phyloP scores from a whole-genome alignment of 805 yeast genomes.

The Blastobotrys robertii region DNA sequence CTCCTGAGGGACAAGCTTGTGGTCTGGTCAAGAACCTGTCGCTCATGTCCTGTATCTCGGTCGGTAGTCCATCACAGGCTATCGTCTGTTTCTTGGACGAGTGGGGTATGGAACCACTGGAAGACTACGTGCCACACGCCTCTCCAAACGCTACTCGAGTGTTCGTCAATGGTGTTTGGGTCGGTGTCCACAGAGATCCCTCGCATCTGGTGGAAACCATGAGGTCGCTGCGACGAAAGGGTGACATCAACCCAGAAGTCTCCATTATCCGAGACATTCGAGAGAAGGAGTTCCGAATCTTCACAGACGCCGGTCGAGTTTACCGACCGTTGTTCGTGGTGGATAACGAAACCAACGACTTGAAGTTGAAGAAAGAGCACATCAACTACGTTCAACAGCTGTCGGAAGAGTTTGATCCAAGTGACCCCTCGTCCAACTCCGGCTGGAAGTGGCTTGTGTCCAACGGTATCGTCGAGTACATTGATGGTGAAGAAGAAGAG shows the following conservation, averaged over 20 bases:
- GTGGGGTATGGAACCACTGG: constrained; percentile 99
- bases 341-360: constrained; percentile 62
- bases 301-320: constrained; percentile 98
- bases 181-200: constrained; percentile 96
- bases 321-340: constrained; percentile 94
- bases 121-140: constrained; percentile 88
- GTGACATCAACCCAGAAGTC: constrained; percentile 93
- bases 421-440: constrained; percentile 40
- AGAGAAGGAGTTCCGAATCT: constrained; percentile 90
- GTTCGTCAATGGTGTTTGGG: constrained; percentile 98
- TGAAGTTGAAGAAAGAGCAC: constrained; percentile 78
- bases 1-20: constrained; percentile 99
- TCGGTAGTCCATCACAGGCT: constrained; percentile 95
- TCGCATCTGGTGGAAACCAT: constrained; percentile 84
- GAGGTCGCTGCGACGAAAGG: constrained; percentile 85
- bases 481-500: constrained; percentile 99
- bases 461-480: constrained; percentile 88
- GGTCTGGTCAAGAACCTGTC: constrained; percentile 96
- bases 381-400: constrained; percentile 53
- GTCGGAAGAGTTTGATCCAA: constrained; percentile 29
- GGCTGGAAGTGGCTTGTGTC: constrained; percentile 80
- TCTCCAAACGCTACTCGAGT: constrained; percentile 88
- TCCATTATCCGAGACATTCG: constrained; percentile 94
- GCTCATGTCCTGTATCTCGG: constrained; percentile 94
- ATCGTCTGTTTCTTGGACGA: constrained; percentile 88